Conservation (phyloP, 2,329 filamentous ascomycete species). For the Corniculantispora saksenae region DNA sequence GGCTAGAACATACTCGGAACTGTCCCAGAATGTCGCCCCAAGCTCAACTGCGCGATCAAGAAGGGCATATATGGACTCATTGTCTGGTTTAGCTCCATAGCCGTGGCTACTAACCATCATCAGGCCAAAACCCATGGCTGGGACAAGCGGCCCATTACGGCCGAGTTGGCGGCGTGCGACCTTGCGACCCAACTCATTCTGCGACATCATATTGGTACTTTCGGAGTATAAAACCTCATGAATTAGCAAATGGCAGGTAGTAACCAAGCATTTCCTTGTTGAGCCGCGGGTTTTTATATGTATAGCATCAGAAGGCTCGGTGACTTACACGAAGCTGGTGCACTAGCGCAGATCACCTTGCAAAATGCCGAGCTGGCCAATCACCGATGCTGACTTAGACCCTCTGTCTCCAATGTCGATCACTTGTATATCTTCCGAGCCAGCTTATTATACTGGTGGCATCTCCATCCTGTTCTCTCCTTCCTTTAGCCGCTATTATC, state of each 20-base stretch:
- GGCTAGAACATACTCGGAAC: not conserved
- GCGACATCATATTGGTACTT: not conserved
- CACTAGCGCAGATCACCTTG: not conserved
- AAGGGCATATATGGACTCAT: not conserved
- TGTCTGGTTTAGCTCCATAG: not conserved
- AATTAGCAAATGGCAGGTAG: too few species aligned
- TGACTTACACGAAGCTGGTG: not conserved
- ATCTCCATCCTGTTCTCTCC: too few species aligned
- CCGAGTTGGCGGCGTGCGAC: not conserved
- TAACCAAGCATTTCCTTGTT: too few species aligned
- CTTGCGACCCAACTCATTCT: not conserved
- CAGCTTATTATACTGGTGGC: not conserved
- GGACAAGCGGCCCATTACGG: not conserved
- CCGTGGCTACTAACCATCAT: not conserved
- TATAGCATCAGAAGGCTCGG: not conserved
- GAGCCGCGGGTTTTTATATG: not conserved
- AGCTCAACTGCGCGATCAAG: not conserved
- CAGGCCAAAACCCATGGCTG: constrained; percentile 1
- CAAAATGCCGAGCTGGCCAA: not conserved
- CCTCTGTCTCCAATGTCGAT: not conserved
- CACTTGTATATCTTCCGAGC: not conserved
- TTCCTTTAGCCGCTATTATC: too few species aligned
- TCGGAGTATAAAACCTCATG: too few species aligned
- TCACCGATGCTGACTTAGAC: not conserved
- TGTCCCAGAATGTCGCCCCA: constrained; percentile 7